Evolutionary conservation across 2,329 filamentous ascomycete species (phyloP).

Genomic region (Fonsecaea pugnacius): DNA sequence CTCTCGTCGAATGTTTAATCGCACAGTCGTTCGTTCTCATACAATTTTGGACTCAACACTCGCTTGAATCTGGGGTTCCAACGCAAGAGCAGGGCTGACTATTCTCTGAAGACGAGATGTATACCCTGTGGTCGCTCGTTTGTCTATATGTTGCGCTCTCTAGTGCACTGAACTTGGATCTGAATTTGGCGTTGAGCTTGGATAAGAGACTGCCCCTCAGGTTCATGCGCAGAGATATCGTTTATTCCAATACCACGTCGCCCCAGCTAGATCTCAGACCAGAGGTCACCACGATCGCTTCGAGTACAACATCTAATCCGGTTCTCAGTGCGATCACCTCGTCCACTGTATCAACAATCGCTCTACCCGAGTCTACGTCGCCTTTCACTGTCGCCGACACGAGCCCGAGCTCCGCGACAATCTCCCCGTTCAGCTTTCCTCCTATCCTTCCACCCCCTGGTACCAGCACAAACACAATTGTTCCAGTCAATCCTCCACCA

Average conservation of each 20-base stretch:
- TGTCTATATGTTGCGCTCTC: slow-evolving; percentile 11
- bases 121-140: slow-evolving; percentile 21
- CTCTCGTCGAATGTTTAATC: slow-evolving; percentile 2
- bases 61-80: slow-evolving; percentile 14
- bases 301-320: neutral
- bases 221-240: slow-evolving; percentile 17
- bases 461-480: neutral
- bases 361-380: neutral
- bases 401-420: neutral
- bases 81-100: slow-evolving; percentile 11
- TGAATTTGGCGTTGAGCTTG: neutral
- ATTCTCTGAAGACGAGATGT: slow-evolving; percentile 17
- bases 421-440: neutral
- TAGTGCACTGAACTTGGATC: slow-evolving; percentile 9
- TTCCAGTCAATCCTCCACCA: neutral
- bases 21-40: slow-evolving; percentile 26
- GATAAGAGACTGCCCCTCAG: slow-evolving; percentile 15
- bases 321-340: neutral
- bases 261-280: slow-evolving; percentile 1
- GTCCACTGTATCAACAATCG: neutral
- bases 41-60: slow-evolving; percentile 8
- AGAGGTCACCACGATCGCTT: neutral
- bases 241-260: slow-evolving; percentile 24
- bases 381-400: neutral
- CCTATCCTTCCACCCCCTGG: neutral